phyloP scores from a whole-genome alignment of 495 filamentous ascomycete genomes.

The Talaromyces thailandensis region DNA sequence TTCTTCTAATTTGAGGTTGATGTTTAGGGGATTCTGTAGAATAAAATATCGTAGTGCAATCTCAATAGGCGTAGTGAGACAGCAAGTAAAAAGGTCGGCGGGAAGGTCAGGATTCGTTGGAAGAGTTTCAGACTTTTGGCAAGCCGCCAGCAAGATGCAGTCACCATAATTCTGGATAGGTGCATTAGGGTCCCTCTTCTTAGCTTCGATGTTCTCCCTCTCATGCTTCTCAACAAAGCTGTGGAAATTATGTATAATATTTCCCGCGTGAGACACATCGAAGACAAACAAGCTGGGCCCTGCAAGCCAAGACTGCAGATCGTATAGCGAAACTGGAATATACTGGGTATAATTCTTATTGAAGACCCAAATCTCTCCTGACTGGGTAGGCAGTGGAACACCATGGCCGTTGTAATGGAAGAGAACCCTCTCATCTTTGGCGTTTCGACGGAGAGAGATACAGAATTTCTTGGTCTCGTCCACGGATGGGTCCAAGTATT shows the following conservation, averaged over 20 bases:
- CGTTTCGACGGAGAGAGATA: constrained; percentile 76
- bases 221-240: constrained; percentile 92
- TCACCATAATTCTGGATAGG: constrained; percentile 60
- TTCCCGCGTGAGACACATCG: constrained; percentile 92
- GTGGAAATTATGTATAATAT: constrained; percentile 91
- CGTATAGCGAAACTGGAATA: constrained; percentile 92
- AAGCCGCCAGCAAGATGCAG: constrained; percentile 90
- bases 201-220: constrained; percentile 66
- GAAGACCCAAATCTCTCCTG: constrained; percentile 98
- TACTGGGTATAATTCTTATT: constrained; percentile 99
- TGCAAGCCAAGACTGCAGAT: constrained; percentile 92
- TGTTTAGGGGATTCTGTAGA: constrained; percentile 79
- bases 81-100: constrained; percentile 93
- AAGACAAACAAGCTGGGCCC: constrained; percentile 95
- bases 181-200: constrained; percentile 63
- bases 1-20: constrained; percentile 64
- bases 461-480: constrained; percentile 97
- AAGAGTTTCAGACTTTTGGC: constrained; percentile 77
- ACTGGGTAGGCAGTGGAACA: constrained; percentile 91
- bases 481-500: constrained; percentile 89
- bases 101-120: constrained; percentile 95
- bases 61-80: constrained; percentile 91
- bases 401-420: constrained; percentile 99
- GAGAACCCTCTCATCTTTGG: constrained; percentile 88
- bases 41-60: constrained; percentile 94